Base-by-base conservation (phyloP, 345 rosid species). In the Mangifera indica region DNA sequence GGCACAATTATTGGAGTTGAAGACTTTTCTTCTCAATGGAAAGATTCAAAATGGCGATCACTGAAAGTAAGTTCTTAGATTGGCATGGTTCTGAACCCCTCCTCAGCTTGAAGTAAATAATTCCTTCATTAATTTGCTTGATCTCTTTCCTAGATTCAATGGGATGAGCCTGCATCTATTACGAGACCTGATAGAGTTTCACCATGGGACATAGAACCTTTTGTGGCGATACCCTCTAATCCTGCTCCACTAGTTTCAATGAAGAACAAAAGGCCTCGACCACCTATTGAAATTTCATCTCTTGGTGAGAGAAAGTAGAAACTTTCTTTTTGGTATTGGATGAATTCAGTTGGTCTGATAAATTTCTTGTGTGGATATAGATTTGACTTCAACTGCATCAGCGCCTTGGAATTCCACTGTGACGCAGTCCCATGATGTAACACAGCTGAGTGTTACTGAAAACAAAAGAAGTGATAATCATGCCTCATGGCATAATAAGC, bases 121-220 rank as follows among this genome's bases (percentile, higher is more conserved):
- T 11, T 55, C 17, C 56, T 21, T 42, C 22, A 29, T 63, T 44
- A 3, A n/a, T 60, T 25, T 49, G 22, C 58, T n/a, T 58, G 59
- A 4, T 53, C 15, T 56, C 22, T 49, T 64, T 24, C 69, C 40
- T 29, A 95, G 99, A 87, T 92, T 71, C 97, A 91, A 61, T 95
- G 98, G 99, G 99, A 95, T 82, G 99, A 92, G 76, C 87, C 91
- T 70, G 90, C 99, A 62, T 82, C 87, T 10, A 81, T 92, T 70
- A 76, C 74, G 72, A 87, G 97, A 81, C 98, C 94, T 8, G 87
- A 87, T 26, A 85, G 87, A 83, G 95, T 94, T 84, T 94, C 98
- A 25, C 89, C 97, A 53, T 94, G 98, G 98, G 98, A 94, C 71
- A 83, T 92, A 29, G 97, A 94, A 71, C 92, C 94, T 7, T 88